Percentiles rank a stretch among this genome's conserved stretches.
phyloP scores from a whole-genome alignment of 495 filamentous ascomycete genomes.

The Aspergillus leporis region DNA sequence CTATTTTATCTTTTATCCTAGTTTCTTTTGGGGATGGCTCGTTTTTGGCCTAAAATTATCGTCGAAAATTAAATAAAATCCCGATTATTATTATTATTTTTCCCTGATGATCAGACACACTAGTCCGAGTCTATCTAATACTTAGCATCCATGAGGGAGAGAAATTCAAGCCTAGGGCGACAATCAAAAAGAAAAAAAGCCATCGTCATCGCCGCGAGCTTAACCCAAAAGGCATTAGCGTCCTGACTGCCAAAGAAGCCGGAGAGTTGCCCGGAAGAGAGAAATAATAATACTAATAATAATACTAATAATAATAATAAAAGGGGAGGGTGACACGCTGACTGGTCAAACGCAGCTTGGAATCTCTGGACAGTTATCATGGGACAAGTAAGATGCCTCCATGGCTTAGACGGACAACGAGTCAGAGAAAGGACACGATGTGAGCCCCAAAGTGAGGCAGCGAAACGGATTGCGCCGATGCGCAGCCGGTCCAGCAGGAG shows the following conservation, averaged over 20 bases:
- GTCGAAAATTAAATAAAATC: not conserved
- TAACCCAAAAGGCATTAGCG: slow-evolving; percentile 1
- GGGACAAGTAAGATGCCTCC: slow-evolving; percentile 8
- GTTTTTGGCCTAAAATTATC: not conserved
- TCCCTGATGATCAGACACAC: slow-evolving; percentile 22
- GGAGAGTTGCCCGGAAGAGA: not conserved
- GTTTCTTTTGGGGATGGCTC: not conserved
- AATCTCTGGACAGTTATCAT: slow-evolving; percentile 2
- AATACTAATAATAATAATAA: no score
- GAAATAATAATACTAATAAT: no score
- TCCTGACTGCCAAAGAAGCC: not conserved
- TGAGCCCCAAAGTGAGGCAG: slow-evolving; percentile 45
- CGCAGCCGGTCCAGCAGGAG: slow-evolving; percentile 26
- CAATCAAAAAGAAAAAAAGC: not conserved
- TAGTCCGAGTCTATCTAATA: slow-evolving; percentile 12
- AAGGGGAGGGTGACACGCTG: slow-evolving; percentile 21
- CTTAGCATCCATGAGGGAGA: not conserved
- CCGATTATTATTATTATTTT: not conserved
- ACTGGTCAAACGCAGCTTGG: slow-evolving; percentile 18
- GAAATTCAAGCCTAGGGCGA: slow-evolving; percentile 14
- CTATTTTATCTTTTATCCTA: not conserved
- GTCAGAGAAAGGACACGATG: slow-evolving; percentile 9
- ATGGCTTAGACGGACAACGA: slow-evolving; percentile 5
- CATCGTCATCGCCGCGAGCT: not conserved
- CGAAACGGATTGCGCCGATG: slow-evolving; percentile 44